Evolutionary conservation across 78 protist genomes (phyloP).

Genomic region (Dictyostelium discoideum): dicty_2.7 NC_007089.4:6221501-6222000

Average conservation of each 20-base stretch:
- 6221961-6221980: constrained; percentile 22
- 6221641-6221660: constrained; percentile 22
- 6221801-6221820: constrained; percentile 19
- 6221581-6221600: background rate
- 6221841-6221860: no score
- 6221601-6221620: background rate
- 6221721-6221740: background rate
- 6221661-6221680: constrained; percentile 14
- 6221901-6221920: constrained; percentile 26
- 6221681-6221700: background rate
- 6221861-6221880: background rate
- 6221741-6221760: background rate
- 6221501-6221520: background rate
- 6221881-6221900: background rate
- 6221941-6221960: constrained; percentile 15
- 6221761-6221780: constrained; percentile 44
- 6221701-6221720: background rate
- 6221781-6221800: background rate
- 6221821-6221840: background rate
- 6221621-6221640: constrained; percentile 11
- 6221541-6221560: background rate
- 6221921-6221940: constrained; percentile 51
- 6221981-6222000: constrained; percentile 53
- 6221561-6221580: background rate
- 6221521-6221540: background rate